Evolutionary conservation across 345 rosid species (phyloP), one percentile per base, ranked within the genome.

Genomic region (Salix koriyanagi): DNA sequence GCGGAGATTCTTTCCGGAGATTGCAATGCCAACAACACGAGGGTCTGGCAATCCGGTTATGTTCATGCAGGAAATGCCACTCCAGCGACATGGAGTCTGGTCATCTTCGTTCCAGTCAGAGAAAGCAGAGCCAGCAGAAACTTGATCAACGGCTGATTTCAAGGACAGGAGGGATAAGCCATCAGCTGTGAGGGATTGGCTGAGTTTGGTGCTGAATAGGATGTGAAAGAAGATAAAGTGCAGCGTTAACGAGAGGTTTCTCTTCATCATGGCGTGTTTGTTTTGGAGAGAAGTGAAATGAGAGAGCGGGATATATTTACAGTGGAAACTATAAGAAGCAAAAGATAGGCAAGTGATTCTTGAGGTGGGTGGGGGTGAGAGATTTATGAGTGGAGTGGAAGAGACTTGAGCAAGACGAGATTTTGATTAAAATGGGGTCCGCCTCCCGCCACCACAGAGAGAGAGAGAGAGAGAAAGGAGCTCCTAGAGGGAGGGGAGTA

Each of bases 41-140:
- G 90, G 86, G 79, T 75, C 88, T 0, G 94, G 73, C 70, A 71
- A 75, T 7, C 84, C 93, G 30, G 98, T 69, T 71, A 90, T 74
- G 85, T 92, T 92, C 87, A 79, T 87, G 84, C 99, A 96, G 19
- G 97, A 87, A 76, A 96, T 70, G 44, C 99, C 99, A 5, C 95
- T 76, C 99, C 99, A 96, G 46, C 75, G 80, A 46, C 99, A 96
- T 0, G 99, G 99, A 7, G 89, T 89, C 74, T 88, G 60, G 69
- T 96, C 98, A 61, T 86, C 75, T 12, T 91, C 89, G 83, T 90
- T 86, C 99, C 99, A 96, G 80, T 89, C 92, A 78, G 98, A 80
- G 81, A 96, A 91, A 50, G 79, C 84, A n/a, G 86, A 75, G 73
- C 60, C 77, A 30, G 50, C 80, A 4, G 85, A 30, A 12, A 85